Conservation (phyloP, 305 asterid genomes). For the Salvia sclarea region DNA sequence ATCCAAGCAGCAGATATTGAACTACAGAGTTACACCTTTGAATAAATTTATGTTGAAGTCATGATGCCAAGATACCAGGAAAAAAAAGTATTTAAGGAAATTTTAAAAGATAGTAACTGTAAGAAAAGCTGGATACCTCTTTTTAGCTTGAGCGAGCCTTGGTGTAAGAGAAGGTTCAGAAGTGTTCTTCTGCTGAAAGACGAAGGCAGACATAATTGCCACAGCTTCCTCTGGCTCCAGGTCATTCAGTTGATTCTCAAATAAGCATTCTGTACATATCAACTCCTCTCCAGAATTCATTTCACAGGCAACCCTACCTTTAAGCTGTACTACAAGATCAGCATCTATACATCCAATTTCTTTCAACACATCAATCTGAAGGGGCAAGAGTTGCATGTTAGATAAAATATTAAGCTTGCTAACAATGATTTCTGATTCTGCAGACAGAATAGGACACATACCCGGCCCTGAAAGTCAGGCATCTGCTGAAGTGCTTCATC, state of each 20-base stretch:
- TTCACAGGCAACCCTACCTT: conserved; percentile 99
- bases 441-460: conserved; percentile 45
- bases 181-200: conserved; percentile 90
- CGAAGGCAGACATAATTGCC: conserved; percentile 97
- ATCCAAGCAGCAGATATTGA: conserved; percentile 14
- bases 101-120: conserved; percentile 15
- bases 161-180: conserved; percentile 93
- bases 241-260: conserved; percentile 92
- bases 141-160: conserved; percentile 75
- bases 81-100: conserved; percentile 24
- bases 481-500: conserved; percentile 98
- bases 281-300: conserved; percentile 99
- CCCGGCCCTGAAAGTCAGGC: conserved; percentile 99
- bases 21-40: conserved; percentile 8
- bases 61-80: conserved; percentile 22
- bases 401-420: conserved; percentile 18
- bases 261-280: conserved; percentile 94
- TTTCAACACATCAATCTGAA: conserved; percentile 94
- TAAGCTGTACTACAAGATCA: conserved; percentile 94
- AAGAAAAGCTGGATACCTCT: conserved; percentile 50
- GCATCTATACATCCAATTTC: conserved; percentile 87
- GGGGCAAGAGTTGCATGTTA: conserved; percentile 33
- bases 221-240: conserved; percentile 99
- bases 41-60: neutral
- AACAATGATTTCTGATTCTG: conserved; percentile 17